phyloP scores from a whole-genome alignment of 768 basidiomycete species.

The Lactarius hengduanensis region DNA sequence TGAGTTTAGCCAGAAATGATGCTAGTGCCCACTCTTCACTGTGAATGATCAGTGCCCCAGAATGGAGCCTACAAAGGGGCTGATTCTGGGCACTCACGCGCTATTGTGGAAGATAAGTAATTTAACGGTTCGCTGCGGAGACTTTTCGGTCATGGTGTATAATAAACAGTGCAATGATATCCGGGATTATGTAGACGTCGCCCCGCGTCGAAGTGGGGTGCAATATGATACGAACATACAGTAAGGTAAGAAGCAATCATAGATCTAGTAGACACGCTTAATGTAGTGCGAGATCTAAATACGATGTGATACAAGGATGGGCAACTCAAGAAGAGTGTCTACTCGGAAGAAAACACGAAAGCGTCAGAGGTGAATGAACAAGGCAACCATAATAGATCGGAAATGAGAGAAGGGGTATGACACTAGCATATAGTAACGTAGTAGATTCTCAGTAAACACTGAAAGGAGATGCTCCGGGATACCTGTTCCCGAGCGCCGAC shows the following conservation, averaged over 20 bases:
- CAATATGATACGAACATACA: slow-evolving; percentile 22
- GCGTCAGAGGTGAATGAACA: slow-evolving; percentile 16
- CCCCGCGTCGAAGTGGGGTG: slow-evolving; percentile 11
- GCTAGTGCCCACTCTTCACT: slow-evolving; percentile 5
- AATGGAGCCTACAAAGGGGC: slow-evolving; percentile 16
- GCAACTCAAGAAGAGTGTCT: slow-evolving; percentile 9
- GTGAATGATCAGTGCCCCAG: slow-evolving; percentile 17
- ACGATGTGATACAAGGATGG: slow-evolving; percentile 10
- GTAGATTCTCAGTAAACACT: slow-evolving; percentile 16
- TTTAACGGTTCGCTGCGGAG: slow-evolving; percentile 17
- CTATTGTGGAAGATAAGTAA: neutral
- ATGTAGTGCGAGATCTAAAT: slow-evolving; percentile 14
- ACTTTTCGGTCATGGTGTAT: slow-evolving; percentile 4
- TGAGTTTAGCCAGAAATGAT: slow-evolving; percentile 15
- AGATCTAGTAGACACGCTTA: slow-evolving; percentile 6
- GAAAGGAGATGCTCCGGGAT: slow-evolving; percentile 20
- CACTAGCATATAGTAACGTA: slow-evolving; percentile 25
- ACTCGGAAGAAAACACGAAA: slow-evolving; percentile 11
- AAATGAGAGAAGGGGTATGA: slow-evolving; percentile 26
- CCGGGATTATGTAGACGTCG: slow-evolving; percentile 17
- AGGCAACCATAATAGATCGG: slow-evolving; percentile 24
- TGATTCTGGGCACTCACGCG: slow-evolving; percentile 1
- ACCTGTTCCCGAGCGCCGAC: slow-evolving; percentile 24
- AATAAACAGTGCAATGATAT: slow-evolving; percentile 13
- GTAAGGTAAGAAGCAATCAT: slow-evolving; percentile 17